Conservation (phyloP, 2,329 filamentous ascomycete species). For the Parafenestella ontariensis region DNA sequence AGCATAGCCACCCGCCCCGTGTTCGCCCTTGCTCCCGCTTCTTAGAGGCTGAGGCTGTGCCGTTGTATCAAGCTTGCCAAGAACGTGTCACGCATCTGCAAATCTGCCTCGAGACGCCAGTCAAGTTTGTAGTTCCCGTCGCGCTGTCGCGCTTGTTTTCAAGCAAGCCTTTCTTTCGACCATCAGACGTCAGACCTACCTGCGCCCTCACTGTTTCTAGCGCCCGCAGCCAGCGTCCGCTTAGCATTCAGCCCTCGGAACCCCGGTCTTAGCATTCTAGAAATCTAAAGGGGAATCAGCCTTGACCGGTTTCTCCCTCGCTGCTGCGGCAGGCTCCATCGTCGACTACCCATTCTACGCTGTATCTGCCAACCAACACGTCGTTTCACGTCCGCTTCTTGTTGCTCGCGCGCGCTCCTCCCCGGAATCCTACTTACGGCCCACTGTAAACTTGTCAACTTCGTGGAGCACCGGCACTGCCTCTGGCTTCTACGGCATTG, state of each 20-base stretch:
- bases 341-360: conserved; percentile 29
- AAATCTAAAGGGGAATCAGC: conserved; percentile 40
- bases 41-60: conserved; percentile 45
- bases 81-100: conserved; percentile 37
- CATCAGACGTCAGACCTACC: conserved; percentile 23
- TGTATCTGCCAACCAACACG: conserved; percentile 31
- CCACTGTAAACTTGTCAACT: conserved; percentile 35
- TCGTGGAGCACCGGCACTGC: conserved; percentile 40
- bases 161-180: conserved; percentile 18
- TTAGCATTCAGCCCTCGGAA: conserved; percentile 40
- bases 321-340: conserved; percentile 40
- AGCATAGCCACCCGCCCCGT: conserved; percentile 36
- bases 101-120: conserved; percentile 46
- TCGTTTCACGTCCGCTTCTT: conserved; percentile 21
- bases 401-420: conserved; percentile 33
- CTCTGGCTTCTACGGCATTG: conserved; percentile 39
- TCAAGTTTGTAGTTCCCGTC: conserved; percentile 38
- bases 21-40: conserved; percentile 26
- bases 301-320: conserved; percentile 44
- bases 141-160: conserved; percentile 41
- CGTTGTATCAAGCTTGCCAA: conserved; percentile 38
- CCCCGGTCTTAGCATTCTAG: conserved; percentile 31
- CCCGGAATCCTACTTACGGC: conserved; percentile 24
- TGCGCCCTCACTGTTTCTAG: conserved; percentile 24
- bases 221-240: conserved; percentile 23